Evolutionary conservation across 345 rosid genomes (phyloP), one percentile per base, ranked within the genome.

Genomic region (Eucalyptus regnans): DNA sequence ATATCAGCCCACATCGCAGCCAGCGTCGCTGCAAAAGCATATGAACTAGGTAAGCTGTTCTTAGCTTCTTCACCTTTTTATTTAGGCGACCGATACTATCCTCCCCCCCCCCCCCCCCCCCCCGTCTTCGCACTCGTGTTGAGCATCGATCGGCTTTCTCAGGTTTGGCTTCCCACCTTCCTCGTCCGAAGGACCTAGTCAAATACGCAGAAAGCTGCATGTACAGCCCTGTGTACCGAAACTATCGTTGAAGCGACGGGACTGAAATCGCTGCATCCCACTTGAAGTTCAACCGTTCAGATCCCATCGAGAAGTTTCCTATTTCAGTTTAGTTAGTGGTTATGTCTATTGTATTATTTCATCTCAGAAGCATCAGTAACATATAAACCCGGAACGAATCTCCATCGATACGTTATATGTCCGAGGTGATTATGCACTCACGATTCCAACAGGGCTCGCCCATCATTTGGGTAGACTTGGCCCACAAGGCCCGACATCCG

Each of bases 1-100:
- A 98, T 98, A 88, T 98, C 99, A 50, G 99, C 98, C 27, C 90
- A 93, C 80, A 98, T 98, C 86, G 98, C 99, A 76, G 98, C 98
- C 62, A 93, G 92, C 50, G 99, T 98, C 27, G 99, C 99, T 79
- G 98, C 97, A 37, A 98, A 94, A 92, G 97, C 95, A 83, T 98
- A 98, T 91, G 98, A 97, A 90, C 98, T 97, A 25, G 98, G 99
- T 97, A 87, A 93, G 97, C 90, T 31, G 83, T 46, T 86, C 71
- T 83, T 43, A 20, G 43, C 46, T 68, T 50, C 58, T 48, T 15
- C 12, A 7, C 17, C 43, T 8, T 31, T 29, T 79, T 49, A 29
- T 62, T 52, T 20, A 6, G 76, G 23, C 86, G 1, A 46, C 71
- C 16, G 16, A 29, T 46, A 68, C 25, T 13, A 48, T 33, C 9